These are phyloP conservation scores for Rutstroemia sydowiana DNA, from an alignment of 2,329 filamentous ascomycete species.

Conservation along the genomic window DNA sequence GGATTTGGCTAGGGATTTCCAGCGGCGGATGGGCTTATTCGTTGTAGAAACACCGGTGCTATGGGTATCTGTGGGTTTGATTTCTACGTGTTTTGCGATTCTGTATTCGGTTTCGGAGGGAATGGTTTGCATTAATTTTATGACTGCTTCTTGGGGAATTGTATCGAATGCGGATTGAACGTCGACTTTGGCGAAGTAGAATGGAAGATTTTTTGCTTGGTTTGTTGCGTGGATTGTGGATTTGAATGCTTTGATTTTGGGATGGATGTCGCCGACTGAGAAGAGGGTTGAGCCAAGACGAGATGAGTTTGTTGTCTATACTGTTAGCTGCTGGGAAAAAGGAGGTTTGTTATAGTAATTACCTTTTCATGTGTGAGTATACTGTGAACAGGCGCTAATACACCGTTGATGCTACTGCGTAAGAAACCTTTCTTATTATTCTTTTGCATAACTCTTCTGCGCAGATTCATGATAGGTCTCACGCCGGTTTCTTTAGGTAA, in stretches of 20 bases:
- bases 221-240: conserved; percentile 34
- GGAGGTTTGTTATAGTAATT: conserved; percentile 12
- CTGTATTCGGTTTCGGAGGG: conserved; percentile 56
- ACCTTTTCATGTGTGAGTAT: conserved; percentile 75
- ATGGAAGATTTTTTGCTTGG: too few species aligned
- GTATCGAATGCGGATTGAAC: conserved; percentile 92
- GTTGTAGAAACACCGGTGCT: conserved; percentile 3
- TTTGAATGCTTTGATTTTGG: conserved; percentile 64
- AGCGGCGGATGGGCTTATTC: conserved; percentile 25
- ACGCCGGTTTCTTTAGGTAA: conserved; percentile 73
- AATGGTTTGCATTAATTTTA: conserved; percentile 56
- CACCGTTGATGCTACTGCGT: conserved; percentile 59
- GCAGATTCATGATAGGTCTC: conserved; percentile 81
- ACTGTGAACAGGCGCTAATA: conserved; percentile 67
- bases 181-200: conserved; percentile 91
- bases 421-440: conserved; percentile 51
- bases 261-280: conserved; percentile 74
- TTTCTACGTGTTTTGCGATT: conserved; percentile 67
- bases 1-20: conserved; percentile 25
- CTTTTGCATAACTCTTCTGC: conserved; percentile 50
- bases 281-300: conserved; percentile 74
- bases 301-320: conserved; percentile 41
- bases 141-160: conserved; percentile 72
- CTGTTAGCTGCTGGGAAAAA: conserved; percentile 14
- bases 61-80: conserved; percentile 41